Percentiles rank a stretch among this genome's conserved stretches.
Conservation (phyloP, 129 eudicot genomes). For the Lonicera japonica region DNA sequence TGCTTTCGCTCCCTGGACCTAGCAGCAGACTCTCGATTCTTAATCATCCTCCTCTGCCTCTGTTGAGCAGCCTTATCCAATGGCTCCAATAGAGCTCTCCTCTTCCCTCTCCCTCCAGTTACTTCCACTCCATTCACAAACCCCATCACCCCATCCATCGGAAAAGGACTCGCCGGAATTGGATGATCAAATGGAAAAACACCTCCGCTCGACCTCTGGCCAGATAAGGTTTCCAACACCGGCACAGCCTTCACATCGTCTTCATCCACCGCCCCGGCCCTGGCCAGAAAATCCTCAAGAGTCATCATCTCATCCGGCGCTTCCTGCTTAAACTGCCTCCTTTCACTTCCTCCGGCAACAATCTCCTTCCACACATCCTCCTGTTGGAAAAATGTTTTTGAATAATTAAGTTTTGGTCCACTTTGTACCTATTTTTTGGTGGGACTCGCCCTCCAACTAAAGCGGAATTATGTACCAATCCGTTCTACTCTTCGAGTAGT, state of each 20-base stretch:
- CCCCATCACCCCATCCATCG: slow-evolving; percentile 24
- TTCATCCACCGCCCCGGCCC: slow-evolving; percentile 57
- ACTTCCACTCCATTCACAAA: slow-evolving; percentile 30
- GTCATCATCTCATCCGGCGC: slow-evolving; percentile 69
- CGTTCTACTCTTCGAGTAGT: no score
- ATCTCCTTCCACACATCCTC: slow-evolving; percentile 88
- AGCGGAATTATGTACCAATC: no score
- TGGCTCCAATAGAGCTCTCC: slow-evolving; percentile 54
- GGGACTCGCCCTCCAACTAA: no score
- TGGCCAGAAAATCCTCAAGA: slow-evolving; percentile 71
- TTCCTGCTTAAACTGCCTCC: slow-evolving; percentile 41
- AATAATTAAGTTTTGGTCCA: no score
- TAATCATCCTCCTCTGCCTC: slow-evolving; percentile 95
- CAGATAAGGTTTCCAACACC: neutral
- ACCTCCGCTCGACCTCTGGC: slow-evolving; percentile 33
- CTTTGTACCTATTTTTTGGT: no score
- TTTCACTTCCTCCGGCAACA: slow-evolving; percentile 44
- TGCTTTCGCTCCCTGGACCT: slow-evolving; percentile 92
- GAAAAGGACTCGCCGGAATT: slow-evolving; percentile 2
- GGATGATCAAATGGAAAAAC: slow-evolving; percentile 21
- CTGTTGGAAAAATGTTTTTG: no score
- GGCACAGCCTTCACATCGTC: slow-evolving; percentile 46
- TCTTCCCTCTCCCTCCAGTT: slow-evolving; percentile 50
- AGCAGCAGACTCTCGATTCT: slow-evolving; percentile 93
- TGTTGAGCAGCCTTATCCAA: slow-evolving; percentile 83